Evolutionary conservation across 768 basidiomycete species (phyloP).

Genomic region (Favolaschia claudopus): DNA sequence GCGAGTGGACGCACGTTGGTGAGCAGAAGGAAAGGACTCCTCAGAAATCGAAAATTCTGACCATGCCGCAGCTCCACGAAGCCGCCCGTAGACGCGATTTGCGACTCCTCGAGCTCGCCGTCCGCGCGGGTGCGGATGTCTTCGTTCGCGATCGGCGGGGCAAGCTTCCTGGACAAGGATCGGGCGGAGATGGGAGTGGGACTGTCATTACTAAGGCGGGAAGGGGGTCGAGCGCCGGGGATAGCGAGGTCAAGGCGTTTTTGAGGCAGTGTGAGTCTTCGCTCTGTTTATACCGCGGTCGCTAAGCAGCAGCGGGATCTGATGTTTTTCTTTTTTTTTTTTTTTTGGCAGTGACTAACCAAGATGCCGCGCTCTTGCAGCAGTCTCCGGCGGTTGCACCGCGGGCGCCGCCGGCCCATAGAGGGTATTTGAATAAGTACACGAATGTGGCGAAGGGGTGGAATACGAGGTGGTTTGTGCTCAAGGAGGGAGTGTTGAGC

Average conservation of each 20-base stretch:
- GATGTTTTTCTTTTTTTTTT: neutral
- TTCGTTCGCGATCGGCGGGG: conserved; percentile 38
- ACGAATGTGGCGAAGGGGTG: conserved; percentile 93
- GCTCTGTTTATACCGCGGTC: neutral
- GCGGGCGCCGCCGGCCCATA: conserved; percentile 65
- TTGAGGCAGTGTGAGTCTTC: conserved; percentile 76
- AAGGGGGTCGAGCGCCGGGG: conserved; percentile 71
- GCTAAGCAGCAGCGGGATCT: conserved; percentile 1
- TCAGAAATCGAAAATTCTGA: neutral
- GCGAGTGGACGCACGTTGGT: conserved; percentile 58
- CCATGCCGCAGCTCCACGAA: conserved; percentile 80
- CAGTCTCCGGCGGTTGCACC: conserved; percentile 42
- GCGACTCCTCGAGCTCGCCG: conserved; percentile 81
- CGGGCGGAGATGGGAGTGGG: conserved; percentile 5
- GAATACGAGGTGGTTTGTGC: conserved; percentile 90
- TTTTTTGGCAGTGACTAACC: conserved; percentile 70
- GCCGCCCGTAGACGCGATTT: conserved; percentile 85
- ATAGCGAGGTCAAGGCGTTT: conserved; percentile 86
- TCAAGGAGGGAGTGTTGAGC: conserved; percentile 84
- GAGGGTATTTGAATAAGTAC: conserved; percentile 90
- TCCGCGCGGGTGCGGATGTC: conserved; percentile 88
- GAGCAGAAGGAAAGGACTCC: neutral
- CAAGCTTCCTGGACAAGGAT: conserved; percentile 16
- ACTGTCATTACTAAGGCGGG: conserved; percentile 71
- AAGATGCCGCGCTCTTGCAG: conserved; percentile 75